Conservation (phyloP, 1,139 yeast species). For the Kodamaea sp. region DNA sequence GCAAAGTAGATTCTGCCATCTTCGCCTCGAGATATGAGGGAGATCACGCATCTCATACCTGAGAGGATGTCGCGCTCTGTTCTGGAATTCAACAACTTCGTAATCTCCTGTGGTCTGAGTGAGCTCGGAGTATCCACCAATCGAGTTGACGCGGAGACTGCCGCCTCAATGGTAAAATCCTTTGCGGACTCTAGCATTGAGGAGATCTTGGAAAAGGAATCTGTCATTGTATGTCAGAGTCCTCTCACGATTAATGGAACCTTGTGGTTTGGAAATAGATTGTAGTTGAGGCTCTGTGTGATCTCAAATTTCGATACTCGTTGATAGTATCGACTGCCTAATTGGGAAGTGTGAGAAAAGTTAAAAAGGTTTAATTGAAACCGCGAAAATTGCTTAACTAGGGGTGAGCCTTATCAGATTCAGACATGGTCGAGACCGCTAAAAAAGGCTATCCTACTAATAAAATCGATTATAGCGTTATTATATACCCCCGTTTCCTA, state of each 20-base stretch:
- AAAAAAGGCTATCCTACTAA: too few species aligned
- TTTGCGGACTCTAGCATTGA: constrained; percentile 75
- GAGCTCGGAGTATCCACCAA: constrained; percentile 59
- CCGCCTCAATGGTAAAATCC: constrained; percentile 79
- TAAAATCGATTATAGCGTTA: too few species aligned
- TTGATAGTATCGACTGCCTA: constrained; percentile 11
- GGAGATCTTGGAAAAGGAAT: constrained; percentile 41
- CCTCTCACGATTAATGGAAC: background rate
- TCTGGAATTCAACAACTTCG: constrained; percentile 66
- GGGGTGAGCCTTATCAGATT: too few species aligned
- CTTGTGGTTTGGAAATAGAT: background rate
- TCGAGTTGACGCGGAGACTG: constrained; percentile 71
- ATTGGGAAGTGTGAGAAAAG: constrained; percentile 7
- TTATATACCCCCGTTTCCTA: too few species aligned
- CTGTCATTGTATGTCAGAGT: constrained; percentile 32
- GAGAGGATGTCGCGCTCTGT: constrained; percentile 68
- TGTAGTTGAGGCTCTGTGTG: background rate
- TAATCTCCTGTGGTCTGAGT: constrained; percentile 62
- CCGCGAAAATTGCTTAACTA: too few species aligned
- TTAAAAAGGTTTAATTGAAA: too few species aligned
- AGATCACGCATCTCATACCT: constrained; percentile 78
- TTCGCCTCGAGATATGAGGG: constrained; percentile 64
- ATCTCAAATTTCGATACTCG: constrained; percentile 2
- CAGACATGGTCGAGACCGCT: too few species aligned
- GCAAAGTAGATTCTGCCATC: constrained; percentile 70